phyloP scores from a whole-genome alignment of 305 asterid genomes.

The Fraxinus baroniana region DNA sequence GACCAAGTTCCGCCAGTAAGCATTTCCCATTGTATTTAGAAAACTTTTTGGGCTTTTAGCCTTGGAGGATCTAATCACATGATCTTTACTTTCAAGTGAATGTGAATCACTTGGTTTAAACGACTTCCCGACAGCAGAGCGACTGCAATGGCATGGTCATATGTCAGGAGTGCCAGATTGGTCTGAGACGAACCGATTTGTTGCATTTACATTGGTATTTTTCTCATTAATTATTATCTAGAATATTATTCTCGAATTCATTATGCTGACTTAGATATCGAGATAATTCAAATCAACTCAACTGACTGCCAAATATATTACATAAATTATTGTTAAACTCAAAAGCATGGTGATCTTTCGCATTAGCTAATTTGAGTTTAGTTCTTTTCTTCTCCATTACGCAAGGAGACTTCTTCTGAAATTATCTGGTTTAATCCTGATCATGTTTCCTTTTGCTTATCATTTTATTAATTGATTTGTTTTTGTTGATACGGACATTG shows the following conservation, averaged over 20 bases:
- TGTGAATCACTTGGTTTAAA: slow-evolving; percentile 89
- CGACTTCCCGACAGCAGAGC: slow-evolving; percentile 88
- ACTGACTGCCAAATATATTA: neutral
- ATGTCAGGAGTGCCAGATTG: slow-evolving; percentile 79
- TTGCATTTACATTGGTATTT: slow-evolving; percentile 80
- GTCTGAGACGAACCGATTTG: slow-evolving; percentile 83
- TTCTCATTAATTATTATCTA: neutral
- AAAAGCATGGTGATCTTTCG: neutral
- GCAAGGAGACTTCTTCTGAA: neutral
- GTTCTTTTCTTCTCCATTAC: neutral
- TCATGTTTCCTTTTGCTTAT: neutral
- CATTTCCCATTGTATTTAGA: slow-evolving; percentile 7
- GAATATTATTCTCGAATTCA: neutral
- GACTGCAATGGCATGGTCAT: slow-evolving; percentile 94
- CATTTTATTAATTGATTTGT: neutral
- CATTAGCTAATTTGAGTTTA: neutral
- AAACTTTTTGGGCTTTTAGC: slow-evolving; percentile 1
- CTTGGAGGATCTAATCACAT: slow-evolving; percentile 5
- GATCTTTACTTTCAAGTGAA: slow-evolving; percentile 43
- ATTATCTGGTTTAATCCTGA: neutral
- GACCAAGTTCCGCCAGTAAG: slow-evolving; percentile 74
- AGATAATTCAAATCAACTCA: neutral
- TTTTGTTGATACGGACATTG: neutral
- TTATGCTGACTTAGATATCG: neutral
- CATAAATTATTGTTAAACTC: neutral